Evolutionary conservation across 2,329 filamentous ascomycete genomes (phyloP), one percentile per base, ranked within the genome.

Genomic region (Xylariaceae sp.): DNA sequence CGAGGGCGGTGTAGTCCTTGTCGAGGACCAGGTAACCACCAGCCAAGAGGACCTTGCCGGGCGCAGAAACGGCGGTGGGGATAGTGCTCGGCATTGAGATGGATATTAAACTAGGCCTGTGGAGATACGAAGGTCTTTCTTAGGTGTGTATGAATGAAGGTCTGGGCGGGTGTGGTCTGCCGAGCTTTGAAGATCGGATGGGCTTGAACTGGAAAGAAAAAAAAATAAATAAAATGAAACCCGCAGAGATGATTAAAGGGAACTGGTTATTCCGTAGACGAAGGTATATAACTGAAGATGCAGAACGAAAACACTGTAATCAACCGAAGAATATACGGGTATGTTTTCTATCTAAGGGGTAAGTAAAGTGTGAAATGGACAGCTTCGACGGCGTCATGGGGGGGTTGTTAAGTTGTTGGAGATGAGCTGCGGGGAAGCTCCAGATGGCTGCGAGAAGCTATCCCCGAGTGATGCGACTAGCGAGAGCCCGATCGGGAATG

Each of bases 11-110:
- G 75, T 97, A 92, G 62, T 83, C 80, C 62, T 90, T 86, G 77
- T 97, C 93, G 51, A 99, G 86, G 18, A 97, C 93, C 51, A 97
- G 86, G 75, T 97, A 99, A 62, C 94, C 94, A 64, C 94, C 94
- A 3, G 93, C 91, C 56, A 97, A 83, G 65, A 99, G 84, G 61
- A 99, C 94, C 79, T 99, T 99, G 67, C 94, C 94, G 15, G 94
- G 94, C 18, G 94, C 93, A 64, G 94, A 97, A 65, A 96, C 84
- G 70, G 87, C 88, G 23, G 71, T 76, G 53, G 77, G 58, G 45
- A 63, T 62, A 9, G 47, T 9, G 55, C 55, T 62, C 66, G 68
- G 65, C 68, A 70, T 70, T 64, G 63, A 53, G 35, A 2, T 30
- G 3, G 23, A 30, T 50, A 49, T 13, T 18, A 37, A 49, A 6